These are phyloP conservation scores for Apiotrichum siamense DNA, from an alignment of 1,284 basidiomycete species.

Conservation along the genomic window DNA sequence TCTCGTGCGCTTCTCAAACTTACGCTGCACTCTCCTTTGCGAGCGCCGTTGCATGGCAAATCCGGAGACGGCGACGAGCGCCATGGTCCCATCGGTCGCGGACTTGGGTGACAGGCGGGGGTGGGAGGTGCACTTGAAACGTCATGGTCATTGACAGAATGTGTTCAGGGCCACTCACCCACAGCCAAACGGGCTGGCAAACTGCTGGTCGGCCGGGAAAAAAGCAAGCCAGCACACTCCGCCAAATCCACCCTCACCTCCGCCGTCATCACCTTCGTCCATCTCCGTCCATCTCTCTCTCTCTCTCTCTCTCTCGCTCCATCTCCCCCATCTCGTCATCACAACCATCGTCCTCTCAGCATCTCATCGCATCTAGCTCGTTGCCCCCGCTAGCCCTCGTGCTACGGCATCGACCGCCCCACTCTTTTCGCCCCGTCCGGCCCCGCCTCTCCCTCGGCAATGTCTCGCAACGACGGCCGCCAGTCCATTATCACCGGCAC, in stretches of 20 bases:
- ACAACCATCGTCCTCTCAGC: neutral
- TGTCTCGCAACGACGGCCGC: neutral
- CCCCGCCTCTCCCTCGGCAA: neutral
- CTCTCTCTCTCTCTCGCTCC: neutral
- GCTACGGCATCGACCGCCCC: too few species aligned
- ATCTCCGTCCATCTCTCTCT: neutral
- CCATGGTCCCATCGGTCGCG: slow-evolving; percentile 56
- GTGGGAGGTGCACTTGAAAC: too few species aligned
- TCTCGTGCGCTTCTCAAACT: slow-evolving; percentile 56
- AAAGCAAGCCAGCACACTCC: too few species aligned
- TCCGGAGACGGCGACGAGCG: slow-evolving; percentile 87
- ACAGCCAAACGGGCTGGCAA: too few species aligned
- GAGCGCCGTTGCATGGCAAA: slow-evolving; percentile 70
- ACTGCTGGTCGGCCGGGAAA: too few species aligned
- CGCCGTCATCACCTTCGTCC: neutral
- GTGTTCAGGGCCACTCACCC: too few species aligned
- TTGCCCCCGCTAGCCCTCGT: too few species aligned
- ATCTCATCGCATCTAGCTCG: neutral
- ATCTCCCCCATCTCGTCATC: neutral
- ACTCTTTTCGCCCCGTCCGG: neutral
- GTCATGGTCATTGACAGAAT: too few species aligned
- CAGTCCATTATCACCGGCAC: neutral
- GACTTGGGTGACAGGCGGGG: too few species aligned
- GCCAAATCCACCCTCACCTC: too few species aligned
- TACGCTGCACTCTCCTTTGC: slow-evolving; percentile 60